Evolutionary conservation across 2,329 filamentous ascomycete species (phyloP).

Genomic region (Diplodia mutila): DNA sequence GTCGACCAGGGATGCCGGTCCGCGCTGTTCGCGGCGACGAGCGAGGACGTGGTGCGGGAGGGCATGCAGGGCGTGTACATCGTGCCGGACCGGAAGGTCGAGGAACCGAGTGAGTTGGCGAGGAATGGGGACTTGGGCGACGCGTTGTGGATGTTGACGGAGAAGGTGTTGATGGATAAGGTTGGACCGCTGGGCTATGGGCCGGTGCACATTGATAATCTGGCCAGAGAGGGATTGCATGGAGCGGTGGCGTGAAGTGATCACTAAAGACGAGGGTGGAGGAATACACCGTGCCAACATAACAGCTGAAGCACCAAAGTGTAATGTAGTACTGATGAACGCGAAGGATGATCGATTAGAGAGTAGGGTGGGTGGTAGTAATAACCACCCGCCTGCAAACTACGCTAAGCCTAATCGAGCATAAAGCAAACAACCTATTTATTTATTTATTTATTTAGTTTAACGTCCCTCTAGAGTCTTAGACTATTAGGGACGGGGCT

Average conservation of each 20-base stretch:
- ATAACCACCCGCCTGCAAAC: too few relatives aligned
- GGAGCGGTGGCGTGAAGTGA: neutral
- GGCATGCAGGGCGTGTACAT: constrained; percentile 54
- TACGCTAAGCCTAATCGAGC: too few relatives aligned
- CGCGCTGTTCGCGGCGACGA: constrained; percentile 54
- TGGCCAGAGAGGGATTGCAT: constrained; percentile 19
- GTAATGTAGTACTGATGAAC: too few relatives aligned
- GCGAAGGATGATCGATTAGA: too few relatives aligned
- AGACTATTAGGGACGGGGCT: too few relatives aligned
- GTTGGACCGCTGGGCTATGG: constrained; percentile 33
- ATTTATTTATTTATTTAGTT: too few relatives aligned
- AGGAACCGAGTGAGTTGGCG: constrained; percentile 48
- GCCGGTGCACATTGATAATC: constrained; percentile 14
- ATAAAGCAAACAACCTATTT: too few relatives aligned
- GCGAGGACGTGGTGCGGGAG: constrained; percentile 48
- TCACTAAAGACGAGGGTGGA: neutral
- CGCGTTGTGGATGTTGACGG: constrained; percentile 52
- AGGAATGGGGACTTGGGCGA: constrained; percentile 49
- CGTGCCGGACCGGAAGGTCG: constrained; percentile 54
- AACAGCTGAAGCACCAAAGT: neutral
- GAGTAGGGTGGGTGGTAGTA: too few relatives aligned
- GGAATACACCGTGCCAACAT: neutral
- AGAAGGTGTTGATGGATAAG: constrained; percentile 50
- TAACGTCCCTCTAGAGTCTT: too few relatives aligned
- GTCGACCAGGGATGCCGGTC: constrained; percentile 53